Evolutionary conservation across 805 yeast genomes (phyloP).

Genomic region (Myxozyma vanderwaltii): DNA sequence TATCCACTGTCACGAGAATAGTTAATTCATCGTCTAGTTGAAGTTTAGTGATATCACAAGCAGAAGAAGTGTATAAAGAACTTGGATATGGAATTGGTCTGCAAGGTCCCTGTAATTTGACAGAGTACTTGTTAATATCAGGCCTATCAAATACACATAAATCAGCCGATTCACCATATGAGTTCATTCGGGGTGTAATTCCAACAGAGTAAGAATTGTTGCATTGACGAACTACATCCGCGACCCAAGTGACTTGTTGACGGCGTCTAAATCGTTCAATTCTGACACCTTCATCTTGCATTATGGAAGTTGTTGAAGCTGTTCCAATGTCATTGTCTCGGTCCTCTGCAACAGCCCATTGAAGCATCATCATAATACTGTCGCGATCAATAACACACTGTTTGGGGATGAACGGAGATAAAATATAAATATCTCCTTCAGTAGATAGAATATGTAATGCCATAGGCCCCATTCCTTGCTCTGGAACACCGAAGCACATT

Average conservation of each 20-base stretch:
- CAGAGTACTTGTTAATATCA: constrained; percentile 27
- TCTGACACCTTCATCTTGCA: background rate
- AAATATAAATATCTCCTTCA: constrained; percentile 61
- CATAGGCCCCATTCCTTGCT: constrained; percentile 48
- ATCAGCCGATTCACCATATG: constrained; percentile 36
- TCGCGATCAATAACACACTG: constrained; percentile 35
- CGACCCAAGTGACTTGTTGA: constrained; percentile 45
- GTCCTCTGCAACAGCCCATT: constrained; percentile 42
- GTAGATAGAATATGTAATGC: constrained; percentile 55
- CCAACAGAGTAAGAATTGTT: constrained; percentile 7
- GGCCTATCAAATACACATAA: constrained; percentile 37
- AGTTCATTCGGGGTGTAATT: constrained; percentile 14
- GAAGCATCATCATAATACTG: constrained; percentile 43
- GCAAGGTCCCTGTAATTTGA: constrained; percentile 55
- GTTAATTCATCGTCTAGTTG: constrained; percentile 32
- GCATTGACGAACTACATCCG: constrained; percentile 42
- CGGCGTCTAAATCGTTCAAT: constrained; percentile 25
- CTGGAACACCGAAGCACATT: constrained; percentile 50
- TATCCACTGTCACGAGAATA: constrained; percentile 30
- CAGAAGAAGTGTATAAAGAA: constrained; percentile 49
- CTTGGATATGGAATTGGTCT: constrained; percentile 58
- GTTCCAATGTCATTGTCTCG: constrained; percentile 20
- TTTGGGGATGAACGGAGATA: constrained; percentile 66
- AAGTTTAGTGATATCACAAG: constrained; percentile 40
- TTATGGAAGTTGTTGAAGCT: background rate